These are phyloP conservation scores for Talaromyces sp. DNA, from an alignment of 2,329 filamentous ascomycete genomes.

Conservation along the genomic window DNA sequence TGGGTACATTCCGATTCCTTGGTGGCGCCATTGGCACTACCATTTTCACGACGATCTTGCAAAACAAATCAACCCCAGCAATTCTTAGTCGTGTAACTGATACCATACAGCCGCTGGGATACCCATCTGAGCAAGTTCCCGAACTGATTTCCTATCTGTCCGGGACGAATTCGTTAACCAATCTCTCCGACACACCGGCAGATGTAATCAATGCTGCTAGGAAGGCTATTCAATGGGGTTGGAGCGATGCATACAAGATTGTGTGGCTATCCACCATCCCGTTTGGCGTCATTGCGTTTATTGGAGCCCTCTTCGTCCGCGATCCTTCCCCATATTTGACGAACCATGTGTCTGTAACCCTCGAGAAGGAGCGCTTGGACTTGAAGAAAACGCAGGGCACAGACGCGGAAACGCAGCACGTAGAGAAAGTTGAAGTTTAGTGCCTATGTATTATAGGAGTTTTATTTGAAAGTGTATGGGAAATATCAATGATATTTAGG, in stretches of 20 bases:
- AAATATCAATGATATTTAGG: too few species aligned
- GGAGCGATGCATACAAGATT: background rate
- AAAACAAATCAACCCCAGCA: background rate
- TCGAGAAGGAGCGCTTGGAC: background rate
- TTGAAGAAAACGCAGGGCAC: background rate
- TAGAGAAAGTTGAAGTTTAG: too few species aligned
- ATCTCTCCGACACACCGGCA: background rate
- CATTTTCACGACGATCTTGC: background rate
- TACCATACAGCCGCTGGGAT: background rate
- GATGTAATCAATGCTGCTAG: background rate
- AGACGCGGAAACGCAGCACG: too few species aligned
- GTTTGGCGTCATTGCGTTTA: constrained; percentile 5
- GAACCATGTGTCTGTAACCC: constrained; percentile 2
- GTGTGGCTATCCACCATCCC: background rate
- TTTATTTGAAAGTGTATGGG: too few species aligned
- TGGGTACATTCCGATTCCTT: background rate
- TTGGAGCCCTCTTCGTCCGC: background rate
- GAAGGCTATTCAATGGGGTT: background rate
- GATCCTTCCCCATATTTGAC: constrained; percentile 1
- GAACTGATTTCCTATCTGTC: background rate
- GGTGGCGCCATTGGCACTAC: constrained; percentile 1
- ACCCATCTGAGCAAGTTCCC: background rate
- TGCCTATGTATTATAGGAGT: too few species aligned
- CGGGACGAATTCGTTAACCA: background rate
- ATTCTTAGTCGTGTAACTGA: background rate